Evolutionary conservation across 106 monocot species (phyloP).

Genomic region (Gastrodia elata): DNA sequence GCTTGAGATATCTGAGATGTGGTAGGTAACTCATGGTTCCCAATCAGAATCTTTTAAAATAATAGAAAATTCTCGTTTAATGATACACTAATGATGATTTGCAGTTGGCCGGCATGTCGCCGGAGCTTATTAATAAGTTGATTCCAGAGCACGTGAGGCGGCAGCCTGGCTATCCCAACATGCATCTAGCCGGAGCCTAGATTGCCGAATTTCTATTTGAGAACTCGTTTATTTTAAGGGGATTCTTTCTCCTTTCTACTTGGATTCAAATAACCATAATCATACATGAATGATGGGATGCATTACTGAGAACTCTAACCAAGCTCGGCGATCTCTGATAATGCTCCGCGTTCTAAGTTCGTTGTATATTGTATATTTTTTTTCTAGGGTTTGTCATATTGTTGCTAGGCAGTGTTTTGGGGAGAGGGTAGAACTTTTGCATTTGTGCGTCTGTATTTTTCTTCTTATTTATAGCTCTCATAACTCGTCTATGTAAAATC

Average conservation of each 20-base stretch:
- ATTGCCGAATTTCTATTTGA: background rate
- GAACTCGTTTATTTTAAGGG: background rate
- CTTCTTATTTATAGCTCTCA: no score
- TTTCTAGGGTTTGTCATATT: background rate
- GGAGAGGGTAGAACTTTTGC: no score
- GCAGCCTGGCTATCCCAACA: conserved; percentile 27
- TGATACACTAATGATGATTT: no score
- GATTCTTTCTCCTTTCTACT: background rate
- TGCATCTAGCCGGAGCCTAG: conserved; percentile 43
- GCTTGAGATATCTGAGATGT: no score
- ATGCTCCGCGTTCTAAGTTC: background rate
- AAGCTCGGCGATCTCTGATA: background rate
- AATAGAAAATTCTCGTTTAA: no score
- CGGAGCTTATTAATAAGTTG: conserved; percentile 54
- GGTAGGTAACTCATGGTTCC: background rate
- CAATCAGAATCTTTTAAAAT: no score
- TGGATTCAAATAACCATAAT: background rate
- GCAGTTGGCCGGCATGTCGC: conserved; percentile 54
- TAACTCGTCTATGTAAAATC: no score
- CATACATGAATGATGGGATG: background rate
- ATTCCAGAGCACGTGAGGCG: conserved; percentile 52
- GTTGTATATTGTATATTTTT: conserved; percentile 2
- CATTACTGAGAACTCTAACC: background rate
- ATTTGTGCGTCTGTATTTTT: no score
- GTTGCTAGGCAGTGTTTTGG: no score